Base-by-base conservation (phyloP, 176 grass and related monocot species). In the Themeda triandra region DNA sequence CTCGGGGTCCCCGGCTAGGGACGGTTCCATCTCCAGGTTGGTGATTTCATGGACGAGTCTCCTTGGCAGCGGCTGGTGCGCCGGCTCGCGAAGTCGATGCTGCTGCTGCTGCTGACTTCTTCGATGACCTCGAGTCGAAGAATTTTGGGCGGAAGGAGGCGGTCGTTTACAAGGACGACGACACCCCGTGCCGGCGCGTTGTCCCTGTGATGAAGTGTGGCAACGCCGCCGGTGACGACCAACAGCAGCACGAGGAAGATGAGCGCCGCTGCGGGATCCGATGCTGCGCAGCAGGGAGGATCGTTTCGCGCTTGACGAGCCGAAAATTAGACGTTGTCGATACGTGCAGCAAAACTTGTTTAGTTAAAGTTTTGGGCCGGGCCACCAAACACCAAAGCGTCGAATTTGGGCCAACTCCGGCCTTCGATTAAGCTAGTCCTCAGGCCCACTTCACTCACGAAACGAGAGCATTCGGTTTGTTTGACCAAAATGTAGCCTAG, bases 1-100 rank as follows among this genome's bases (percentile, higher is more conserved):
- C 35, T 49, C 28, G 5, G 63, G 78, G 78, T 80, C 18, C 0
- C 78, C 78, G 27, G 19, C 41, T 6, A 67, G 28, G 19, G 78
- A 80, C 5, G 63, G 10, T 13, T 80, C 77, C 78, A 80, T 80
- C 78, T 67, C 78, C 63, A 80, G 63, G 63, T 49, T 49, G 11
- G 40, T 67, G 28, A 41, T 80, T 6, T 4, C 63, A 4, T 35
- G 63, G 27, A 15, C 63, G 11, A 80, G 1, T 29, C 63, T 63
- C 1, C 78, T 32, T 13, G 63, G 78, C 11, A 80, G 9, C 11
- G n/a, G n/a, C n/a, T n/a, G n/a, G n/a, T 5, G 25, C 17, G 24
- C 10, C 59, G 58, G n/a, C 25, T 41, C 39, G 32, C 12, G 32
- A 3, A 13, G 74, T 8, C 12, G 18, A 23, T 7, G 56, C 1